A percentile compares a stretch with the other conserved stretches of the same genome.
These are phyloP conservation scores for Phialophora macrospora DNA, from an alignment of 2,329 filamentous ascomycete genomes.

Conservation along the genomic window DNA sequence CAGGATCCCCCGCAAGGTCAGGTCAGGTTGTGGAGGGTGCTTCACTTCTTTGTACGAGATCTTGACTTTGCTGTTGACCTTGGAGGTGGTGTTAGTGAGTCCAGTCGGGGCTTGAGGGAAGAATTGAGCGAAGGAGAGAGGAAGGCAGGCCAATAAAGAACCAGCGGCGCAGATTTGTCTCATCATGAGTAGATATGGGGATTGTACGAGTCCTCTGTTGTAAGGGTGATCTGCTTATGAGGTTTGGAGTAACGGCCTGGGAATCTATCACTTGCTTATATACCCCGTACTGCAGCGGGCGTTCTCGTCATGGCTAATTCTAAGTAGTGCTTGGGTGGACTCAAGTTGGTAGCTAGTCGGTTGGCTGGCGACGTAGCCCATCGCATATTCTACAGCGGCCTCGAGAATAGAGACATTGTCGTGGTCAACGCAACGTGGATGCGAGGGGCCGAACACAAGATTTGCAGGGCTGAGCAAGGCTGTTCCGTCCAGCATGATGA, in stretches of 20 bases:
- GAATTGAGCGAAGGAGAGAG: slow-evolving; percentile 24
- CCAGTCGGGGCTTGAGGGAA: slow-evolving; percentile 22
- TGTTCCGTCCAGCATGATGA: neutral
- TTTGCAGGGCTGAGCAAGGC: neutral
- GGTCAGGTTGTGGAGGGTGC: neutral
- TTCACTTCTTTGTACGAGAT: slow-evolving; percentile 55
- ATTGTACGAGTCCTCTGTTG: too few relatives aligned
- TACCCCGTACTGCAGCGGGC: too few relatives aligned
- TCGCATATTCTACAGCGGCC: too few relatives aligned
- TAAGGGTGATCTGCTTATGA: neutral
- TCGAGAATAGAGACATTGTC: too few relatives aligned
- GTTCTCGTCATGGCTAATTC: too few relatives aligned
- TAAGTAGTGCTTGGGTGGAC: too few relatives aligned
- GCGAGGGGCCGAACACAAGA: neutral
- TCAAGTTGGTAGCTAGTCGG: too few relatives aligned
- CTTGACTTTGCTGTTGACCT: slow-evolving; percentile 38
- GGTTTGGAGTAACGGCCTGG: neutral
- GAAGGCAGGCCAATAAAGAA: neutral
- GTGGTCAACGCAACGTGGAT: neutral
- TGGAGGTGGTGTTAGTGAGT: slow-evolving; percentile 20
- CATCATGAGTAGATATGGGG: neutral
- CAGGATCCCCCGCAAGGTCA: neutral
- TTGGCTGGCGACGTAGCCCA: too few relatives aligned
- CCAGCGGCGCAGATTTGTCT: neutral
- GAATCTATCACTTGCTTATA: neutral